Conservation (phyloP, 495 filamentous ascomycete genomes). For the Cetradonia linearis region DNA sequence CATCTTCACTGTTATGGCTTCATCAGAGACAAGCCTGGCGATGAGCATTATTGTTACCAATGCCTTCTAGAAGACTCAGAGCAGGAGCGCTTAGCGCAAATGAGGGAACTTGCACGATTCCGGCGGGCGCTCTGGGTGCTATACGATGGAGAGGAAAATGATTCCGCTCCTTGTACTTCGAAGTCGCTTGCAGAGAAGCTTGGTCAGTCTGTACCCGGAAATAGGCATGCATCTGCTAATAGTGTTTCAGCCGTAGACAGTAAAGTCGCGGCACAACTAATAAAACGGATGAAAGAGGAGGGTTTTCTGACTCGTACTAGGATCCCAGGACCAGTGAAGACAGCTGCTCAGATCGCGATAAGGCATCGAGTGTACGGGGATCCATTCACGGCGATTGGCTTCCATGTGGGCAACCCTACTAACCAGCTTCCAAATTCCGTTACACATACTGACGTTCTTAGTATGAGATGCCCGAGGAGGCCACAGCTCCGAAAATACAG, state of each 20-base stretch:
- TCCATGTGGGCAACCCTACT: slow-evolving; percentile 12
- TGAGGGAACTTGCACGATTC: slow-evolving; percentile 31
- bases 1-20: slow-evolving; percentile 44
- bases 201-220: slow-evolving; percentile 12
- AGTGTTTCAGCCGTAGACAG: slow-evolving; percentile 20
- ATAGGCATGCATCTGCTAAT: background rate
- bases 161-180: slow-evolving; percentile 22
- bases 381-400: slow-evolving; percentile 17
- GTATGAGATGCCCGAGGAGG: slow-evolving; percentile 2
- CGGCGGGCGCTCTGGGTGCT: slow-evolving; percentile 29
- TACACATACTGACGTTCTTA: background rate
- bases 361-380: slow-evolving; percentile 14
- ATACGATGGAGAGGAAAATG: slow-evolving; percentile 17
- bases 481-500: slow-evolving; percentile 2
- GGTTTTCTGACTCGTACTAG: slow-evolving; percentile 12
- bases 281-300: slow-evolving; percentile 15
- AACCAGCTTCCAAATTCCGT: background rate
- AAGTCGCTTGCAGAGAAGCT: slow-evolving; percentile 28
- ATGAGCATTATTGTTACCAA: slow-evolving; percentile 39
- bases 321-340: background rate
- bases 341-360: background rate
- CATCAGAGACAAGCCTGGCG: slow-evolving; percentile 26
- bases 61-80: slow-evolving; percentile 38
- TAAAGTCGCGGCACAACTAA: slow-evolving; percentile 21
- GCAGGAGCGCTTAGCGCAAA: slow-evolving; percentile 25